These are phyloP conservation scores for Elongisporangium anandrum DNA, from an alignment of 352 stramenopile genomes.

Conservation along the genomic window DNA sequence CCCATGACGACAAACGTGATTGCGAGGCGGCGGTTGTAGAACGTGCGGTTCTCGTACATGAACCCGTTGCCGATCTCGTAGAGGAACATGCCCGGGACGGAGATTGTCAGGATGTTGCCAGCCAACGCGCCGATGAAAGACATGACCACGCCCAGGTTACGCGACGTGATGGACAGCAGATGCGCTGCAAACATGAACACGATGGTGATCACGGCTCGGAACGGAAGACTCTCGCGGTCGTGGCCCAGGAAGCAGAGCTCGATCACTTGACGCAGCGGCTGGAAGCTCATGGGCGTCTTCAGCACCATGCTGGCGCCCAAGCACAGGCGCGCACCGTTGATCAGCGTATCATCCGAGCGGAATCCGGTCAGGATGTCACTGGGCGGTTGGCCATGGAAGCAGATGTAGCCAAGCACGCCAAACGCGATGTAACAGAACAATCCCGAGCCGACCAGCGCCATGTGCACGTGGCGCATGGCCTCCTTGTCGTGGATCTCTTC, in stretches of 20 bases:
- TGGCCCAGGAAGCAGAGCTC: slow-evolving; percentile 71
- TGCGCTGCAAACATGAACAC: slow-evolving; percentile 65
- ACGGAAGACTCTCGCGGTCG: slow-evolving; percentile 62
- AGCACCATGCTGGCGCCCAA: slow-evolving; percentile 73
- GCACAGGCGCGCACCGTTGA: slow-evolving; percentile 73
- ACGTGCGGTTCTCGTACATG: slow-evolving; percentile 38
- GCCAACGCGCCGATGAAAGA: slow-evolving; percentile 70
- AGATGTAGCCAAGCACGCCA: slow-evolving; percentile 67
- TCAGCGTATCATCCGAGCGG: slow-evolving; percentile 52
- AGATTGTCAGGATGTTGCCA: slow-evolving; percentile 69
- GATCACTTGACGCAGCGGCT: slow-evolving; percentile 71
- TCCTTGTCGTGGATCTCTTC: slow-evolving; percentile 71
- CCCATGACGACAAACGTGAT: slow-evolving; percentile 45
- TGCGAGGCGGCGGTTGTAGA: slow-evolving; percentile 52
- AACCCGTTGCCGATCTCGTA: slow-evolving; percentile 64
- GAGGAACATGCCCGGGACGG: slow-evolving; percentile 67
- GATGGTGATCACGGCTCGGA: slow-evolving; percentile 62
- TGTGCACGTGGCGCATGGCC: slow-evolving; percentile 62
- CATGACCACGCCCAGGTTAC: slow-evolving; percentile 69
- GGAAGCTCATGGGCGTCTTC: slow-evolving; percentile 85
- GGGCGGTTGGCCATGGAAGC: slow-evolving; percentile 77
- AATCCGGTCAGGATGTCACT: slow-evolving; percentile 84
- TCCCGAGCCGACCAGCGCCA: slow-evolving; percentile 48
- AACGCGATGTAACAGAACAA: slow-evolving; percentile 62
- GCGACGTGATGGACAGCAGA: slow-evolving; percentile 53